Evolutionary conservation across 2,329 filamentous ascomycete species (phyloP), one percentile per base, ranked within the genome.

Genomic region (Hymenoscyphus albidus): DNA sequence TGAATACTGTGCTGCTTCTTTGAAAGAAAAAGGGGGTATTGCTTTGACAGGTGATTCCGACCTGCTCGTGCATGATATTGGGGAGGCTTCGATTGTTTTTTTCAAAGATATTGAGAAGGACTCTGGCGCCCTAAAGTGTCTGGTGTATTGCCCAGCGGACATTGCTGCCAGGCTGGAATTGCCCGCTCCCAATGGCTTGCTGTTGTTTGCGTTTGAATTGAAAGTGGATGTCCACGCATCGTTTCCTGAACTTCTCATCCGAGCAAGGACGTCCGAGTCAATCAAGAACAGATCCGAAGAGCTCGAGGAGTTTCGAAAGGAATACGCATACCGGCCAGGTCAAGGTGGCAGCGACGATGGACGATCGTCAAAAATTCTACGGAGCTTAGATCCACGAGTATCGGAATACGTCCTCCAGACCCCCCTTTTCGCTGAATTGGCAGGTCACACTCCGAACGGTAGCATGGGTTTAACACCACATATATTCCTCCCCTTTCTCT

Each of bases 21-120:
- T 91, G 6, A 80, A 80, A n/a, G 67, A 78, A 2, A 73, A 80
- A 38, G 80, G 82, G 1, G 85, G 85, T 0, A 79, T 80, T 1
- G 82, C 92, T 14, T 77, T 97, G 6, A 96, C 92, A 0, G 88
- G 87, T n/a, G 94, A 98, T 72, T 96, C 93, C 0, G 94, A 98
- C 73, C 81, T 97, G 9, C 79, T 96, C 0, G 82, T 94, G 0
- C 88, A 93, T 73, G 83, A 92, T 64, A 81, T 94, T 9, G 88
- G 88, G 0, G 68, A 81, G 1, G 89, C 89, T 0, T 80, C 81
- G 0, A 86, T 96, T 0, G 79, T 87, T 0, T 88, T 94, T 64
- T 83, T 96, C 38, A 81, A 83, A 63, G 88, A 92, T 58, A 75
- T 94, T 0, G 70, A 75, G 63, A 18, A 62, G 7, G 32, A 42